Evolutionary conservation across 2,329 filamentous ascomycete genomes (phyloP).

Genomic region (Clonostachys rosea): DNA sequence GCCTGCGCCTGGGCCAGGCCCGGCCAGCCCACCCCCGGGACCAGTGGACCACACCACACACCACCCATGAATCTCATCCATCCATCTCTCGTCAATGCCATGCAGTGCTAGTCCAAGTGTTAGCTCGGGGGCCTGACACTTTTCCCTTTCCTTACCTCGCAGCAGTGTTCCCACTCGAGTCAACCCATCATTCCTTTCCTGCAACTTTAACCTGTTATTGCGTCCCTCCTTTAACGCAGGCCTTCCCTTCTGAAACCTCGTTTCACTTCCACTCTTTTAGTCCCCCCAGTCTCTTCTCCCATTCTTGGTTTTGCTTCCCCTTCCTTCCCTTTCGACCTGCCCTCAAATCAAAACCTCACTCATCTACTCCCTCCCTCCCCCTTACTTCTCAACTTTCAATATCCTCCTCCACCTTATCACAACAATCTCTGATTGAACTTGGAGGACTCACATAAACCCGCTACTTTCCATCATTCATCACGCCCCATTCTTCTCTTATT

Average conservation of each 20-base stretch:
- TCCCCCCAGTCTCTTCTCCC: conserved; percentile 11
- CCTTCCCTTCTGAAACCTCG: background rate
- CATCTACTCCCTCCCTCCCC: conserved; percentile 1
- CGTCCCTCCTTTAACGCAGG: too few relatives aligned
- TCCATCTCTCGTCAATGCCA: too few relatives aligned
- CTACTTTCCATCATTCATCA: background rate
- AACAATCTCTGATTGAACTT: background rate
- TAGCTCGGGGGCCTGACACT: too few relatives aligned
- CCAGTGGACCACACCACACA: too few relatives aligned
- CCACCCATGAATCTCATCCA: too few relatives aligned
- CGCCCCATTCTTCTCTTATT: background rate
- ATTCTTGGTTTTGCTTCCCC: conserved; percentile 7
- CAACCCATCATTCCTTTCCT: too few relatives aligned
- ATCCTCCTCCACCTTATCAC: background rate
- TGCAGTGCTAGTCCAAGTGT: too few relatives aligned
- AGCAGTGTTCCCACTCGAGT: too few relatives aligned
- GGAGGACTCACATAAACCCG: background rate
- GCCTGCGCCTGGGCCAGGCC: too few relatives aligned
- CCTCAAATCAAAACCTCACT: conserved; percentile 5
- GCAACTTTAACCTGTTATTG: too few relatives aligned
- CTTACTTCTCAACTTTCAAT: conserved; percentile 1
- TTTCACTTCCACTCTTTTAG: conserved; percentile 3
- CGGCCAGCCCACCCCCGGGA: too few relatives aligned
- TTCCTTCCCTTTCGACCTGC: conserved; percentile 9
- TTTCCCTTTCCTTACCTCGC: too few relatives aligned